These are phyloP conservation scores for Fusarium albidum DNA, from an alignment of 2,329 filamentous ascomycete genomes.

Conservation along the genomic window DNA sequence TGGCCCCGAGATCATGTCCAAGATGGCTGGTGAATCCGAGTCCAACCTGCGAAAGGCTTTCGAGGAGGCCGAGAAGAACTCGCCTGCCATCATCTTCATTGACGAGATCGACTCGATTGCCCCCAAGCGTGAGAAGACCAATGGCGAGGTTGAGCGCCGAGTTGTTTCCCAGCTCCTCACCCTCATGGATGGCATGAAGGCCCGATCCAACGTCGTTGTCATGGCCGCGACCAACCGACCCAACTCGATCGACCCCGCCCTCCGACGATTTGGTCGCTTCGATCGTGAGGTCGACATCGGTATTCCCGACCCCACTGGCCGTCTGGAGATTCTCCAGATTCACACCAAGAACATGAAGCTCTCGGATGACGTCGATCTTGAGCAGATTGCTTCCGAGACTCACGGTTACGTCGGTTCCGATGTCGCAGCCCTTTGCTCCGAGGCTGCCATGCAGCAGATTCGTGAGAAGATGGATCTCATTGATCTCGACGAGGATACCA, in stretches of 20 bases:
- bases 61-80: constrained; percentile 99
- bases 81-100: constrained; percentile 98
- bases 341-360: constrained; percentile 99
- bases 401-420: constrained; percentile 99
- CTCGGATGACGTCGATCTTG: constrained; percentile 93
- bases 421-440: constrained; percentile 96
- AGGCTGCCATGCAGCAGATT: constrained; percentile 99
- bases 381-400: constrained; percentile 95
- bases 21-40: constrained; percentile 99
- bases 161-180: constrained; percentile 97
- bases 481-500: constrained; percentile 98
- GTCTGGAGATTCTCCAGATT: constrained; percentile 98
- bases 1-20: constrained; percentile 99
- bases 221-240: constrained; percentile 99
- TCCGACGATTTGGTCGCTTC: constrained; percentile 98
- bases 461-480: constrained; percentile 99
- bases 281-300: constrained; percentile 99
- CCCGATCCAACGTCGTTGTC: constrained; percentile 96
- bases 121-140: constrained; percentile 99
- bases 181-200: constrained; percentile 99
- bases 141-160: constrained; percentile 97
- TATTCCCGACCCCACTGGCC: constrained; percentile 96
- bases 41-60: constrained; percentile 99
- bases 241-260: constrained; percentile 97
- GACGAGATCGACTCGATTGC: constrained; percentile 99